Conservation (phyloP, 805 yeast genomes). For the Ogataea trehalophila region DNA sequence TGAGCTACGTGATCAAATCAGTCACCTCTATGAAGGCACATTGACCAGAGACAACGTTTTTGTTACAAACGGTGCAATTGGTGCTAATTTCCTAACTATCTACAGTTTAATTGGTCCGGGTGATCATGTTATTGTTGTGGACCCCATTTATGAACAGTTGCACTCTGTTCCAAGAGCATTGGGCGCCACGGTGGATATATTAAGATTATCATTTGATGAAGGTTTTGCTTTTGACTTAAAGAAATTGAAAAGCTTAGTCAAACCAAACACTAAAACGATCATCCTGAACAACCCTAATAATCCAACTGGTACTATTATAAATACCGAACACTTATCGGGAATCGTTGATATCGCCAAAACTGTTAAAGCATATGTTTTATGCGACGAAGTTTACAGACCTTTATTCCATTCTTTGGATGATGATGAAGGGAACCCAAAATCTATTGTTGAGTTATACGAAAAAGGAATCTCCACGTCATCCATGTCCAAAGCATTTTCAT, state of each 20-base stretch:
- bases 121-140: slow-evolving; percentile 44
- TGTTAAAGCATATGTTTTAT: slow-evolving; percentile 33
- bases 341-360: slow-evolving; percentile 36
- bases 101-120: slow-evolving; percentile 40
- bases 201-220: slow-evolving; percentile 31
- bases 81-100: slow-evolving; percentile 44
- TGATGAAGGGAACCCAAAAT: slow-evolving; percentile 27
- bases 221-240: slow-evolving; percentile 34
- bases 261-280: slow-evolving; percentile 37
- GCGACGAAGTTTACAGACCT: slow-evolving; percentile 55
- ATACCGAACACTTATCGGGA: slow-evolving; percentile 27
- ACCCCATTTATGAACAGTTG: slow-evolving; percentile 49
- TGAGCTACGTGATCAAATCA: slow-evolving; percentile 33
- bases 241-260: slow-evolving; percentile 28
- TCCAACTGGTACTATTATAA: slow-evolving; percentile 43
- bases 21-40: slow-evolving; percentile 30
- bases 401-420: slow-evolving; percentile 36
- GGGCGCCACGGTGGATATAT: slow-evolving; percentile 36
- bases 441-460: slow-evolving; percentile 38
- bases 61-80: slow-evolving; percentile 52
- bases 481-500: slow-evolving; percentile 48
- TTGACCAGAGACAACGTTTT: slow-evolving; percentile 35
- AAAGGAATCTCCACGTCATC: slow-evolving; percentile 45
- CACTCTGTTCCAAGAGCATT: slow-evolving; percentile 43
- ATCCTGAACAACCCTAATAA: slow-evolving; percentile 46